Evolutionary conservation across 2,329 filamentous ascomycete species (phyloP).

Genomic region (Aaosphaeria arxii): DNA sequence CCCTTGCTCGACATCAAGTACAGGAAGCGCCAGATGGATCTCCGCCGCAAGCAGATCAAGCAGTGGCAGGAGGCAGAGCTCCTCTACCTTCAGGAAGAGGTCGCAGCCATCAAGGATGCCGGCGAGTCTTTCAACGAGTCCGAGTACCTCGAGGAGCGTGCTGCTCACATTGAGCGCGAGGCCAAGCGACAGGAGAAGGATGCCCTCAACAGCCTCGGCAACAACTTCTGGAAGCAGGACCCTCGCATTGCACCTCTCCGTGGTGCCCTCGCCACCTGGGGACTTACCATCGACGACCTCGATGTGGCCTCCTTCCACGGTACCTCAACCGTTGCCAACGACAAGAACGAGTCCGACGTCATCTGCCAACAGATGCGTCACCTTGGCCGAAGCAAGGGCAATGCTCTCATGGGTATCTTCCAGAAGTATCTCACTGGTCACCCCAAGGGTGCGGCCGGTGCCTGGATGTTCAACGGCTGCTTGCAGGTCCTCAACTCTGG

Average conservation of each 20-base stretch:
- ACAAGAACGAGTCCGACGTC: constrained; percentile 99
- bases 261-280: constrained; percentile 95
- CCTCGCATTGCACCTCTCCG: constrained; percentile 90
- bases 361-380: constrained; percentile 95
- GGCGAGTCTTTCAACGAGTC: constrained; percentile 71
- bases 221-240: constrained; percentile 99
- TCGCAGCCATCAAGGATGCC: constrained; percentile 80
- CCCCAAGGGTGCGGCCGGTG: constrained; percentile 97
- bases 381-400: constrained; percentile 92
- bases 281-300: constrained; percentile 93
- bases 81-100: constrained; percentile 88
- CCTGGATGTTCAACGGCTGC: constrained; percentile 99
- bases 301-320: constrained; percentile 97
- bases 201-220: constrained; percentile 86
- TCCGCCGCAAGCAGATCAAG: constrained; percentile 91
- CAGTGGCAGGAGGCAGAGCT: constrained; percentile 95
- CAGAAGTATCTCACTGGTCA: constrained; percentile 99
- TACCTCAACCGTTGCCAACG: constrained; percentile 96
- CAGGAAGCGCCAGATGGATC: constrained; percentile 88
- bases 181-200: constrained; percentile 90
- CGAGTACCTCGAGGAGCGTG: constrained; percentile 82
- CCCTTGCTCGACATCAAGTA: constrained; percentile 97
- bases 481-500: constrained; percentile 93
- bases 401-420: constrained; percentile 94
- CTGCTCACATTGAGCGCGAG: constrained; percentile 82